phyloP scores from a whole-genome alignment of 306 rosid species.

The Prosopis cineraria region DNA sequence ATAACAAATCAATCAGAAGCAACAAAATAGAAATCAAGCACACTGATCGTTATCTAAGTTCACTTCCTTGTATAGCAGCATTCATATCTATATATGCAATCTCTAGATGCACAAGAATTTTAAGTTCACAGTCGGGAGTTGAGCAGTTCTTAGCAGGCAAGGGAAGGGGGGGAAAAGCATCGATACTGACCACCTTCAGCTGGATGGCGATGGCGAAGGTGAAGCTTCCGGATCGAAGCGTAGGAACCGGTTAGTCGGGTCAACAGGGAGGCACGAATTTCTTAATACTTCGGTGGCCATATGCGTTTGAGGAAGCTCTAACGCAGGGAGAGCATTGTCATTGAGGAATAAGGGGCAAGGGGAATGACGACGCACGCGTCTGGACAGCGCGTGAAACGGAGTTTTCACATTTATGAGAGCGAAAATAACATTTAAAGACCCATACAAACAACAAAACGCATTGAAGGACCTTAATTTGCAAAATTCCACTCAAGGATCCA shows the following conservation, averaged over 20 bases:
- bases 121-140: neutral
- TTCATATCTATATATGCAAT: neutral
- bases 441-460: neutral
- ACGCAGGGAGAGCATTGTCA: neutral
- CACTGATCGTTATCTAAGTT: neutral
- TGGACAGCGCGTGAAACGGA: neutral
- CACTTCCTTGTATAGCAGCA: too few relatives aligned
- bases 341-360: neutral
- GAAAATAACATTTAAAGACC: neutral
- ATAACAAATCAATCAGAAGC: slow-evolving; percentile 15
- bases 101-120: neutral
- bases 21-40: slow-evolving; percentile 14
- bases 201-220: neutral
- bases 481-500: neutral
- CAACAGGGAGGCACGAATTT: slow-evolving; percentile 31
- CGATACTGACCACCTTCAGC: slow-evolving; percentile 29
- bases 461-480: neutral
- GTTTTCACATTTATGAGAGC: too few relatives aligned
- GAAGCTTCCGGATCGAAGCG: slow-evolving; percentile 20
- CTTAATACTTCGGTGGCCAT: slow-evolving; percentile 53
- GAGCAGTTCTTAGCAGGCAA: neutral
- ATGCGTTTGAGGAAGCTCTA: slow-evolving; percentile 30
- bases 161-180: neutral
- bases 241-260: slow-evolving; percentile 24
- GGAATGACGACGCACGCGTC: neutral